Evolutionary conservation across 768 basidiomycete species (phyloP), one percentile per base, ranked within the genome.

Genomic region (Leccinum disarticulatum): DNA sequence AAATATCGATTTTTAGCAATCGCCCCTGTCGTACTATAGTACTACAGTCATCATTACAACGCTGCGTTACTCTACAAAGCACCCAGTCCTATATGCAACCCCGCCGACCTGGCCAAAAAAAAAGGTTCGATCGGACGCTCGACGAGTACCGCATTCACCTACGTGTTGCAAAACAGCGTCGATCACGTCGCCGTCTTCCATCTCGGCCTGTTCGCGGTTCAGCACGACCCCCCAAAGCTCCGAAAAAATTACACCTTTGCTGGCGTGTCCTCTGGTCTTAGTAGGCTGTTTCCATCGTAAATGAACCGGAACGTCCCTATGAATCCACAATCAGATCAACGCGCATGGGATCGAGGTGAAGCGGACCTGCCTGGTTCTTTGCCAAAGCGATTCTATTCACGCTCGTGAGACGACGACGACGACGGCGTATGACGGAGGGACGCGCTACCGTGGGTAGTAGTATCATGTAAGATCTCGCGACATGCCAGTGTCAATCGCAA

Each of bases 121-220:
- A 14, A 14, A 13, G 5, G 14, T 36, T 36, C 36, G 36, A 13
- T 36, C 36, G 6, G 36, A 15, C 36, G 36, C 36, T 15, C 36
- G 13, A 36, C 36, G 14, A 36, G 36, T 36, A 36, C 14, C 6
- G 14, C 11, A 14, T 36, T 6, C 35, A 71, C 79, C 33, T 58
- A 83, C 85, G 77, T 87, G 86, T 60, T 80, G 76, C 43, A 87
- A 64, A 57, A 78, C 73, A 7, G 84, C 85, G 65, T 88, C 87
- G 52, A 88, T 81, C 59, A 79, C 74, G 65, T 88, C 87, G 3
- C 80, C 80, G 35, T 87, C 85, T 62, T 87, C 86, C 81, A 88
- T 83, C 0, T 70, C 77, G 14, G 79, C 62, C 84, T 88, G 48
- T 54, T 28, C 55, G 28, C 47, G 27, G 22, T 15, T 50, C 48